Percentiles rank a stretch among this genome's conserved stretches.
Conservation (phyloP, 441 rosid genomes). For the Populus hybrid region DNA sequence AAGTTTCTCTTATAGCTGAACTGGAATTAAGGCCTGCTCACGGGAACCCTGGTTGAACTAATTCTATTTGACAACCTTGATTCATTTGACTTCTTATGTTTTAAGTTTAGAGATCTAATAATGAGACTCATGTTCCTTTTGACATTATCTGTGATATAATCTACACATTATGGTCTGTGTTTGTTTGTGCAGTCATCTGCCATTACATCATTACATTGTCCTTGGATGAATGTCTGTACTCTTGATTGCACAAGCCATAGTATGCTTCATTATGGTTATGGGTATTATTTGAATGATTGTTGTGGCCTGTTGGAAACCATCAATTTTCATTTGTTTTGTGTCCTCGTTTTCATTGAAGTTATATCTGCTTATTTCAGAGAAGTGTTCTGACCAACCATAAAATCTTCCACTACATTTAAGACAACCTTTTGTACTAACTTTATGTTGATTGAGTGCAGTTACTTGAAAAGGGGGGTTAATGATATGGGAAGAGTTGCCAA, state of each 20-base stretch:
- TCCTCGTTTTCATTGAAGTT: background rate
- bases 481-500: slow-evolving; percentile 99
- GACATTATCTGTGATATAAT: background rate
- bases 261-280: background rate
- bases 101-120: background rate
- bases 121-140: background rate
- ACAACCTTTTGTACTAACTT: background rate
- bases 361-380: background rate
- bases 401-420: background rate
- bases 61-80: background rate
- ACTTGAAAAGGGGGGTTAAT: slow-evolving; percentile 97
- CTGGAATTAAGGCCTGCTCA: background rate
- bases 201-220: background rate
- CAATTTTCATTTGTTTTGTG: background rate
- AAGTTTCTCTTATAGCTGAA: background rate
- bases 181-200: background rate
- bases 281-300: background rate
- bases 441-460: slow-evolving; percentile 46
- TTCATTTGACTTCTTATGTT: background rate
- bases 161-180: background rate
- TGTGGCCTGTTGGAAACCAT: background rate
- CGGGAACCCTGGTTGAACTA: background rate
- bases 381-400: background rate
- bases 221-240: background rate
- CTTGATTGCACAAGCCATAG: background rate